phyloP scores from a whole-genome alignment of 306 rosid genomes.

The Ammopiptanthus mongolicus region DNA sequence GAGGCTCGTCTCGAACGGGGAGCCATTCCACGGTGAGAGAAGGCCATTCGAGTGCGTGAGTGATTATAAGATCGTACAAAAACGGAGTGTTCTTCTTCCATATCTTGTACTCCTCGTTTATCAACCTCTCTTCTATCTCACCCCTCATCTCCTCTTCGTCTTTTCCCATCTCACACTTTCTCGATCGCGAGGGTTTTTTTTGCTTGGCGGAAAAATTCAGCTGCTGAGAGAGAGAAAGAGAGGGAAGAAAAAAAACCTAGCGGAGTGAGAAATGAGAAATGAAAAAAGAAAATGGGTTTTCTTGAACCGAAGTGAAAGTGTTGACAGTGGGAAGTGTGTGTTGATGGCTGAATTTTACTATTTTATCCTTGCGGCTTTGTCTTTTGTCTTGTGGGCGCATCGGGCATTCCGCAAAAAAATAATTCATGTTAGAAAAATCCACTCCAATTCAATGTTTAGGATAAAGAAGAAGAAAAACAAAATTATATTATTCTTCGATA shows the following conservation, averaged over 20 bases:
- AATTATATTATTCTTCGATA: too few species aligned
- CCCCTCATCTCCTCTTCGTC: constrained; percentile 98
- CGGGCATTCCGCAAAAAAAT: too few species aligned
- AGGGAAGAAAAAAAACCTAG: background rate
- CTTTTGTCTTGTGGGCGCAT: too few species aligned
- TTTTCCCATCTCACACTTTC: constrained; percentile 55
- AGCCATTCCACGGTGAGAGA: constrained; percentile 98
- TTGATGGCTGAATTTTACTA: too few species aligned
- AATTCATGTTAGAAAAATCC: too few species aligned
- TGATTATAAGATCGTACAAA: constrained; percentile 84
- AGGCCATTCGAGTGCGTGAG: constrained; percentile 99
- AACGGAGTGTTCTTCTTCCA: constrained; percentile 99
- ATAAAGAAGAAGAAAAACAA: too few species aligned
- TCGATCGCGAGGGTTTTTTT: background rate
- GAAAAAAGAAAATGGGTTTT: too few species aligned
- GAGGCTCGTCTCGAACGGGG: constrained; percentile 84
- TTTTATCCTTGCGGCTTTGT: too few species aligned
- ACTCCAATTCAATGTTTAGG: too few species aligned
- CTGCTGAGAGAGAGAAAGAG: background rate
- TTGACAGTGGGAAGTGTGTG: too few species aligned
- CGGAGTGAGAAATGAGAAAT: background rate
- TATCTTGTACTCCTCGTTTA: constrained; percentile 97
- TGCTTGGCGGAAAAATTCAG: background rate
- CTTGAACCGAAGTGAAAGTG: too few species aligned
- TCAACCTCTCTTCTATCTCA: constrained; percentile 85